phyloP scores from a whole-genome alignment of 2,329 filamentous ascomycete genomes.

The Fusarium pseudonygamai region DNA sequence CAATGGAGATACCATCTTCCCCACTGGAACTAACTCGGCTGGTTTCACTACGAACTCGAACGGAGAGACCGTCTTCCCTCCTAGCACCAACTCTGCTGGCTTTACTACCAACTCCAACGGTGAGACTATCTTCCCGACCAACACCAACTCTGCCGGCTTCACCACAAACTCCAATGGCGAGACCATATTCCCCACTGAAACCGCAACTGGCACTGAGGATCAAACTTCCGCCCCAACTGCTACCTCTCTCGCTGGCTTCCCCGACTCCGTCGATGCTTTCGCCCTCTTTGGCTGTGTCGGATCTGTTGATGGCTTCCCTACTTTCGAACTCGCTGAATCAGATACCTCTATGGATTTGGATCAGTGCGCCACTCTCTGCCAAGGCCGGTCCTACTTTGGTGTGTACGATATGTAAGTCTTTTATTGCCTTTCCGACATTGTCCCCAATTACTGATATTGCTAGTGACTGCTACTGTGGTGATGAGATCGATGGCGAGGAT shows the following conservation, averaged over 20 bases:
- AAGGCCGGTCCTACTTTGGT: slow-evolving; percentile 41
- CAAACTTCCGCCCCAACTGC: slow-evolving; percentile 38
- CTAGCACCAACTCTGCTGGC: background rate
- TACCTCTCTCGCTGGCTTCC: slow-evolving; percentile 28
- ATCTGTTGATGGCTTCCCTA: slow-evolving; percentile 35
- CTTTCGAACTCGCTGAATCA: slow-evolving; percentile 30
- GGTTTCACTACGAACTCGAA: background rate
- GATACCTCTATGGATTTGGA: slow-evolving; percentile 38
- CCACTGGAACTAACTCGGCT: fast-evolving
- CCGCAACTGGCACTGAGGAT: slow-evolving; percentile 35
- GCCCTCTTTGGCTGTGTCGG: slow-evolving; percentile 41
- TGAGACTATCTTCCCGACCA: fast-evolving
- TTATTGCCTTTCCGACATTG: fast-evolving
- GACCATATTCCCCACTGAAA: slow-evolving; percentile 2
- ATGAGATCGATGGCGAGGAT: slow-evolving; percentile 5
- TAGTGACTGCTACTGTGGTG: slow-evolving; percentile 39
- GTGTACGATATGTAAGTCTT: slow-evolving; percentile 32
- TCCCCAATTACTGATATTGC: background rate
- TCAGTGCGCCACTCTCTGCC: slow-evolving; percentile 39
- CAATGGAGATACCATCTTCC: background rate
- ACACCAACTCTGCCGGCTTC: background rate
- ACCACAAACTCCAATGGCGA: background rate
- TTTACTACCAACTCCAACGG: background rate
- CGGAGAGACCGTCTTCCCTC: fast-evolving
- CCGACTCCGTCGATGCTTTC: slow-evolving; percentile 33